A percentile compares a stretch with the other conserved stretches of the same genome.
phyloP scores from a whole-genome alignment of 257 asterid species.

The Solanum ossicruentum region DNA sequence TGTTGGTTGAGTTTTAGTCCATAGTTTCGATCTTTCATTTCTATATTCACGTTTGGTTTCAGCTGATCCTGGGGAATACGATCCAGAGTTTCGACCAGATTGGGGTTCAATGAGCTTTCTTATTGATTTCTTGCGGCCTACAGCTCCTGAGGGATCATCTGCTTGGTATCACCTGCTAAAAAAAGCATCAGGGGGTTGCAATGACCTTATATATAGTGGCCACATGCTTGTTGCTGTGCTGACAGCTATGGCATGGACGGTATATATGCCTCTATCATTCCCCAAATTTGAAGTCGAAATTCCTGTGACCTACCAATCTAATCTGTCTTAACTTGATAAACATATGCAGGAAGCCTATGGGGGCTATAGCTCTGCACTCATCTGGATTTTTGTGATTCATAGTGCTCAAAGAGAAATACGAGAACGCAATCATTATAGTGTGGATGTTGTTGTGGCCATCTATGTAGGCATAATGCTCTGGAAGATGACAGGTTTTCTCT shows the following conservation, averaged over 20 bases:
- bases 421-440: constrained; percentile 94
- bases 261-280: constrained; percentile 8
- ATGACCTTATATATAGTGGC: constrained; percentile 89
- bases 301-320: neutral
- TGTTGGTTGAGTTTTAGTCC: neutral
- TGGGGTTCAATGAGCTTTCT: constrained; percentile 94
- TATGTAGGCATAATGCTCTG: constrained; percentile 88
- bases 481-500: constrained; percentile 64
- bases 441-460: constrained; percentile 73
- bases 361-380: constrained; percentile 58
- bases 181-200: constrained; percentile 93
- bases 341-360: constrained; percentile 86
- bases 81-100: constrained; percentile 52
- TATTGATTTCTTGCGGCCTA: constrained; percentile 75
- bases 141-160: constrained; percentile 53
- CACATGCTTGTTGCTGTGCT: constrained; percentile 95
- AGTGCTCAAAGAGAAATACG: constrained; percentile 93
- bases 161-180: constrained; percentile 78
- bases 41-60: constrained; percentile 15
- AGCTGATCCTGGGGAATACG: constrained; percentile 49
- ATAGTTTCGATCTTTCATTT: neutral
- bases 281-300: neutral
- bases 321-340: neutral
- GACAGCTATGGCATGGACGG: constrained; percentile 99
- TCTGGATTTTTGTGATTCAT: constrained; percentile 80